Conservation (phyloP, 192 early-diverging fungal species). For the Umbelopsis sp. region DNA sequence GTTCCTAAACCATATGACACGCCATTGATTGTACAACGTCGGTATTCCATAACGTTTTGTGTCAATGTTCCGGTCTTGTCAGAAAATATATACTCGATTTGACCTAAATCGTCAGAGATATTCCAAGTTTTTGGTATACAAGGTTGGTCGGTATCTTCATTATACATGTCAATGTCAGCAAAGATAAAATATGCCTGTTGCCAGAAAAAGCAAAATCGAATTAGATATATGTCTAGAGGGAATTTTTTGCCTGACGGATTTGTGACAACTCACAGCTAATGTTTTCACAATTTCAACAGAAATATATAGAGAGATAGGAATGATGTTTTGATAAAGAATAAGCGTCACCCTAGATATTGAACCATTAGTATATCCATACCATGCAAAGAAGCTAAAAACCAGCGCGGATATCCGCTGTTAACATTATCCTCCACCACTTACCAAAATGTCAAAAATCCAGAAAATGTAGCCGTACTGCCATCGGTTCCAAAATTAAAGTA, state of each 20-base stretch:
- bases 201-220: neutral
- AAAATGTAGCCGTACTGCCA: slow-evolving; percentile 50
- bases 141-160: slow-evolving; percentile 70
- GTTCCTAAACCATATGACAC: slow-evolving; percentile 75
- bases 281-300: slow-evolving; percentile 93
- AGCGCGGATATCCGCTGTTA: no score
- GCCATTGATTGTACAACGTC: slow-evolving; percentile 87
- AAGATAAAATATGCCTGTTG: slow-evolving; percentile 86
- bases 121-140: slow-evolving; percentile 91
- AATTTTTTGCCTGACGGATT: neutral
- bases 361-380: neutral
- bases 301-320: slow-evolving; percentile 94
- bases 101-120: slow-evolving; percentile 89
- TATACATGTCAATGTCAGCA: slow-evolving; percentile 89
- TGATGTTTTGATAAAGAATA: slow-evolving; percentile 93
- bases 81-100: slow-evolving; percentile 95
- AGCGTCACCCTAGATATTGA: slow-evolving; percentile 68
- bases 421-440: no score
- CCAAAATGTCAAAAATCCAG: slow-evolving; percentile 76
- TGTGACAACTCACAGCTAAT: slow-evolving; percentile 58
- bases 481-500: slow-evolving; percentile 54
- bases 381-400: no score
- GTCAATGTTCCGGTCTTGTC: slow-evolving; percentile 99
- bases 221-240: no score
- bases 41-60: slow-evolving; percentile 96